A percentile compares a stretch with the other conserved stretches of the same genome.
These are phyloP conservation scores for Cordyceps fumosorosea DNA, from an alignment of 2,329 filamentous ascomycete species.

Conservation along the genomic window DNA sequence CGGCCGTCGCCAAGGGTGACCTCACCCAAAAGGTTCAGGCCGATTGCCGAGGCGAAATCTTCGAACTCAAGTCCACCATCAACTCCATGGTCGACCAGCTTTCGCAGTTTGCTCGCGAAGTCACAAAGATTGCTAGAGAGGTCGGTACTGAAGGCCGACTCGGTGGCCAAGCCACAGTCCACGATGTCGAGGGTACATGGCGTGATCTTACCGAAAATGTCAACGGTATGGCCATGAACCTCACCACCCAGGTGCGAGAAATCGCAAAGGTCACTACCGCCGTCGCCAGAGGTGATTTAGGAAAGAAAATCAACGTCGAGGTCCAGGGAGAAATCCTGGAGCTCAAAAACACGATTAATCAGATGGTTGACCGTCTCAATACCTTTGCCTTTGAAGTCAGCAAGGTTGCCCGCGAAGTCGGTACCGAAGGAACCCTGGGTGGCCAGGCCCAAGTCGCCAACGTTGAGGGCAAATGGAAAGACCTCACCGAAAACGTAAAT, in stretches of 20 bases:
- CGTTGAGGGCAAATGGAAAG: conserved; percentile 96
- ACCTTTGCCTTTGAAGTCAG: conserved; percentile 96
- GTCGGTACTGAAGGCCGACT: conserved; percentile 93
- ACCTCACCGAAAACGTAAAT: conserved; percentile 86
- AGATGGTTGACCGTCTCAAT: conserved; percentile 95
- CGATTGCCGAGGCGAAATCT: conserved; percentile 85
- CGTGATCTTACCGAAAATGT: conserved; percentile 91
- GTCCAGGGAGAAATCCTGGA: conserved; percentile 91
- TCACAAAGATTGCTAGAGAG: conserved; percentile 92
- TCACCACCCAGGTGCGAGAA: conserved; percentile 95
- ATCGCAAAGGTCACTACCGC: conserved; percentile 96
- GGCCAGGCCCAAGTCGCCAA: conserved; percentile 91
- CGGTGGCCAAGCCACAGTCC: conserved; percentile 89
- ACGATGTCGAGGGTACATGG: conserved; percentile 96
- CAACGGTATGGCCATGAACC: conserved; percentile 97
- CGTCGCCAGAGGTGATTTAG: conserved; percentile 88
- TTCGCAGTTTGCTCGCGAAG: conserved; percentile 92
- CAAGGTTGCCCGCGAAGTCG: conserved; percentile 90
- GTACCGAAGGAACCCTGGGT: conserved; percentile 88
- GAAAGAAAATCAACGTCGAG: conserved; percentile 91
- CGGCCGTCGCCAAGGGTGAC: conserved; percentile 73
- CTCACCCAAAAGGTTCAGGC: conserved; percentile 95
- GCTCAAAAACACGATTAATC: conserved; percentile 96
- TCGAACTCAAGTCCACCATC: conserved; percentile 93
- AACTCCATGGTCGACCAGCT: conserved; percentile 99